These are phyloP conservation scores for Fusarium sp. DNA, from an alignment of 2,329 filamentous ascomycete species.

Conservation along the genomic window DNA sequence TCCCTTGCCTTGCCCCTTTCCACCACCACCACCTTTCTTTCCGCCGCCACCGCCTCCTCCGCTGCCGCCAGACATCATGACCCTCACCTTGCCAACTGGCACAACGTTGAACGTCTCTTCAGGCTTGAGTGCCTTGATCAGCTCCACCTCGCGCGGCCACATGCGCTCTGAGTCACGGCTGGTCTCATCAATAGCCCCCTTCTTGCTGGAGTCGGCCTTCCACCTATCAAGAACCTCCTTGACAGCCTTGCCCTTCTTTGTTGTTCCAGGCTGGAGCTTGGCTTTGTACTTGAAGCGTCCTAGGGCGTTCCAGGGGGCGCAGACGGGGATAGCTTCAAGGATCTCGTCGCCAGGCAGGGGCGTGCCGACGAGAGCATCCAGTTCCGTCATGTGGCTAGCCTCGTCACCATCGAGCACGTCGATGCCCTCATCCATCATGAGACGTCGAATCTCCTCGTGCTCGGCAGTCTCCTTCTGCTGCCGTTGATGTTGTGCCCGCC, in stretches of 20 bases:
- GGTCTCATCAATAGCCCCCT: conserved; percentile 69
- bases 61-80: conserved; percentile 76
- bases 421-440: conserved; percentile 68
- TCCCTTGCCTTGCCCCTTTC: conserved; percentile 47
- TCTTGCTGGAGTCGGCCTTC: conserved; percentile 71
- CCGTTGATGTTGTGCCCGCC: conserved; percentile 81
- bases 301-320: conserved; percentile 72
- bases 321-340: conserved; percentile 71
- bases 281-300: conserved; percentile 88
- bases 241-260: conserved; percentile 95
- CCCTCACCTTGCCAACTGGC: conserved; percentile 81
- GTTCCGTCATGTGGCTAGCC: conserved; percentile 62
- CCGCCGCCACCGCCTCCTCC: conserved; percentile 55
- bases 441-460: conserved; percentile 75
- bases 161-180: conserved; percentile 76
- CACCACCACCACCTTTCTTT: conserved; percentile 47
- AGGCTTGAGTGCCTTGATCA: conserved; percentile 83
- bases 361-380: conserved; percentile 80
- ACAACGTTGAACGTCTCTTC: conserved; percentile 84
- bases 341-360: conserved; percentile 87
- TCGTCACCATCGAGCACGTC: conserved; percentile 71
- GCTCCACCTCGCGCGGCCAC: conserved; percentile 87
- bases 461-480: conserved; percentile 80
- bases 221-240: conserved; percentile 89
- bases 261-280: conserved; percentile 88